These are phyloP conservation scores for Gastrodia elata DNA, from an alignment of 106 monocot genomes.

Conservation along the genomic window DNA sequence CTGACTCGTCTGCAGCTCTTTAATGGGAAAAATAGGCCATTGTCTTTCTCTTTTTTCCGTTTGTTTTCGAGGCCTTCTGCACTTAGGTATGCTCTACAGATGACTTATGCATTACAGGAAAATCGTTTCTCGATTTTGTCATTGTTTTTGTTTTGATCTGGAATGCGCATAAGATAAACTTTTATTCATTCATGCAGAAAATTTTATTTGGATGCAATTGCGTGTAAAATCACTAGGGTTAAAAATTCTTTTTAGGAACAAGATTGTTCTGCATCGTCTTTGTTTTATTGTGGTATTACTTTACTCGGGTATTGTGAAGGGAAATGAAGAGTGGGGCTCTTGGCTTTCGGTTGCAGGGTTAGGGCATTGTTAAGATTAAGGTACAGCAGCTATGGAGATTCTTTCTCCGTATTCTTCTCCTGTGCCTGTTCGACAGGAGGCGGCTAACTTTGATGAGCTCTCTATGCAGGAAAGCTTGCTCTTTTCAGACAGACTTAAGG, in stretches of 20 bases:
- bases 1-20: background rate
- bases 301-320: background rate
- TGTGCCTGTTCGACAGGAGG: conserved; percentile 13
- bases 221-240: background rate
- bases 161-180: background rate
- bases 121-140: background rate
- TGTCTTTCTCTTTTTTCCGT: background rate
- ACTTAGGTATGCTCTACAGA: background rate
- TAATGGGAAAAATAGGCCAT: background rate
- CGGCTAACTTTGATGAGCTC: conserved; percentile 49
- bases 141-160: background rate
- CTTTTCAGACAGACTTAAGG: conserved; percentile 82
- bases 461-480: conserved; percentile 56
- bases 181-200: background rate
- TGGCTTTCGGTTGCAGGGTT: conserved; percentile 11
- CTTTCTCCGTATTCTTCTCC: conserved; percentile 30
- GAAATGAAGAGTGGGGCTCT: background rate
- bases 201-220: background rate
- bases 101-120: background rate
- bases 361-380: background rate
- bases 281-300: background rate
- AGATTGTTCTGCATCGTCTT: background rate
- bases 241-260: background rate
- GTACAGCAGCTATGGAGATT: conserved; percentile 20
- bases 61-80: background rate